Conservation (phyloP, 1,284 basidiomycete genomes). For the Ustilago hordei region DNA sequence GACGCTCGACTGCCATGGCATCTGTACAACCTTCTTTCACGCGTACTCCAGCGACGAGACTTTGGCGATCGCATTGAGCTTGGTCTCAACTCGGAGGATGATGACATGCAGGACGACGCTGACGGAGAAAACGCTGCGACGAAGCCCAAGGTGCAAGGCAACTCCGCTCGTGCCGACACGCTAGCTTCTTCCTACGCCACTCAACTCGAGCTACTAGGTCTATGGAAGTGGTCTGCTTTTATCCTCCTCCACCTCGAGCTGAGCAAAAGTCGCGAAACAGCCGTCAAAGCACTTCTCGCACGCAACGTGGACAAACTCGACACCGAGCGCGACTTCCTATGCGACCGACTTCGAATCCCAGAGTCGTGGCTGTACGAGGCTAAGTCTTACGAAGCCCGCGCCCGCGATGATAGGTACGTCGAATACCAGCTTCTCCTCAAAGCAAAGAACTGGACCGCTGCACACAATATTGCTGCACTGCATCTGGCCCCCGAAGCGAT, state of each 20-base stretch:
- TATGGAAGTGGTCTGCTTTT: constrained; percentile 88
- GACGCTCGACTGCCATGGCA: constrained; percentile 93
- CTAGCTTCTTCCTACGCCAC: constrained; percentile 86
- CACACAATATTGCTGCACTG: constrained; percentile 83
- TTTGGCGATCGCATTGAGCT: constrained; percentile 79
- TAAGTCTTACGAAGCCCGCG: constrained; percentile 77
- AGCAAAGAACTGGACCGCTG: constrained; percentile 78
- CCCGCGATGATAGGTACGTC: constrained; percentile 77
- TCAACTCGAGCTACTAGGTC: constrained; percentile 84
- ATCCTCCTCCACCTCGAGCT: constrained; percentile 89
- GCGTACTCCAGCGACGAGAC: constrained; percentile 84
- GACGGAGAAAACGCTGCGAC: constrained; percentile 51
- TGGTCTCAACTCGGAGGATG: constrained; percentile 63
- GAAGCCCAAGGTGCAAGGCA: constrained; percentile 32
- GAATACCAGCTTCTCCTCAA: constrained; percentile 83
- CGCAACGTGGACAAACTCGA: constrained; percentile 79
- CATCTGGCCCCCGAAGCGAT: constrained; percentile 92
- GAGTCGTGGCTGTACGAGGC: constrained; percentile 87
- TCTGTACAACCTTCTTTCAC: constrained; percentile 86
- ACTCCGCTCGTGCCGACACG: constrained; percentile 79
- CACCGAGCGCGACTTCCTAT: constrained; percentile 79
- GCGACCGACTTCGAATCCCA: constrained; percentile 83
- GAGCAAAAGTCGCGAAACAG: constrained; percentile 76
- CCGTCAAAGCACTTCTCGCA: constrained; percentile 83
- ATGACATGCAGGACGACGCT: constrained; percentile 63